Conservation (phyloP, 2,329 filamentous ascomycete species). For the Tolypocladium tropicale region DNA sequence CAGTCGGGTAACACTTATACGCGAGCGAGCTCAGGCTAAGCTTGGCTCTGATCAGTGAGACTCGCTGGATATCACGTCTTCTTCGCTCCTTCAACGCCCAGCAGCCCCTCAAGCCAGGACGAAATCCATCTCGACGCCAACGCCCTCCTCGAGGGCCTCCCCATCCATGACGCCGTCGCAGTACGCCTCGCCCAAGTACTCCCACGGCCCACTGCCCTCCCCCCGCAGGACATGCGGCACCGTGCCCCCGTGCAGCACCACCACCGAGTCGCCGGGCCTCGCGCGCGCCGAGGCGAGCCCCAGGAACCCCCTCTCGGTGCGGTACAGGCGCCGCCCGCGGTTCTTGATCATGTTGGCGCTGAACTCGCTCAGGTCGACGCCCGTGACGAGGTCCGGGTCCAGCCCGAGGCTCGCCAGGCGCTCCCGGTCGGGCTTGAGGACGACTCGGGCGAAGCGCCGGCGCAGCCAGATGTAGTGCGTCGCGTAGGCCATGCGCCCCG, state of each 20-base stretch:
- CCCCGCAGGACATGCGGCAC: constrained; percentile 16
- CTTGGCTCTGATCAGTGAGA: neutral
- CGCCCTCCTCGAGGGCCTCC: constrained; percentile 10
- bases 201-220: constrained; percentile 6
- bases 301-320: constrained; percentile 16
- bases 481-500: constrained; percentile 2
- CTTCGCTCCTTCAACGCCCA: too few relatives aligned
- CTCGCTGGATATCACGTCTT: too few relatives aligned
- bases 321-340: constrained; percentile 12
- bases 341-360: constrained; percentile 9
- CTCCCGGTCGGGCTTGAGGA: neutral
- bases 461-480: constrained; percentile 2
- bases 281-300: constrained; percentile 16
- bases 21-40: neutral
- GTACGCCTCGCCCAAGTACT: constrained; percentile 20
- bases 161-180: constrained; percentile 24
- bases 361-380: constrained; percentile 6
- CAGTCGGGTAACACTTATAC: neutral
- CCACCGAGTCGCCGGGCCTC: constrained; percentile 13
- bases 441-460: constrained; percentile 4
- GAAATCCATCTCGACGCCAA: neutral
- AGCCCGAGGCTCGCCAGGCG: constrained; percentile 5
- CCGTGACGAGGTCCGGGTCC: constrained; percentile 2
- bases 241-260: constrained; percentile 17
- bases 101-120: neutral